A percentile compares a stretch with the other conserved stretches of the same genome.
These are phyloP conservation scores for Sugiyamaella paludigena DNA, from an alignment of 1,139 yeast species.

Conservation along the genomic window DNA sequence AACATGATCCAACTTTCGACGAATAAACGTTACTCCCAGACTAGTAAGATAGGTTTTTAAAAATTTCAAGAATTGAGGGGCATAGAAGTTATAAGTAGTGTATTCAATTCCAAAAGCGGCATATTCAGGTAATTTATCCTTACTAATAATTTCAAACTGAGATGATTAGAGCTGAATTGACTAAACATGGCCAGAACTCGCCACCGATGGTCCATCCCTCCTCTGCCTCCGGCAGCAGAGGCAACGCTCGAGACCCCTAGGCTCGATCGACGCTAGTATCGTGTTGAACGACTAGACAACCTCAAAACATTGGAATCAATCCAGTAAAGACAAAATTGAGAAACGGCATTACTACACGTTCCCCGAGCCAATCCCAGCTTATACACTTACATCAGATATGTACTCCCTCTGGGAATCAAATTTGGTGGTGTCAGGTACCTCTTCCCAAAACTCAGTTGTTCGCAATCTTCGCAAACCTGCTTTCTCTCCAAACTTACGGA, in stretches of 20 bases:
- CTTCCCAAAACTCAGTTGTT: constrained; percentile 55
- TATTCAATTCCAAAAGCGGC: constrained; percentile 53
- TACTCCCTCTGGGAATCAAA: constrained; percentile 17
- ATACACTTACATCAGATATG: constrained; percentile 24
- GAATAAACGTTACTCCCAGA: constrained; percentile 50
- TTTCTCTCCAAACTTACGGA: constrained; percentile 50
- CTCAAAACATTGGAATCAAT: too few species aligned
- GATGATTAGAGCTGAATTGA: too few species aligned
- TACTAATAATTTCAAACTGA: constrained; percentile 18
- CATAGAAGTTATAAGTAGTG: constrained; percentile 63
- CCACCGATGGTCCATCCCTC: too few species aligned
- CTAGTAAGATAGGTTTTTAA: constrained; percentile 44
- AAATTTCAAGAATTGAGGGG: constrained; percentile 55
- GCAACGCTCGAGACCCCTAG: not conserved
- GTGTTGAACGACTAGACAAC: too few species aligned
- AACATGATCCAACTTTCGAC: constrained; percentile 49
- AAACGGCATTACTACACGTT: too few species aligned
- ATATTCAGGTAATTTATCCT: constrained; percentile 46
- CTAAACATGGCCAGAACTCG: too few species aligned
- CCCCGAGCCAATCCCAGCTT: too few species aligned
- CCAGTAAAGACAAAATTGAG: too few species aligned
- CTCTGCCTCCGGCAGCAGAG: not conserved
- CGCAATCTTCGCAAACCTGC: constrained; percentile 57
- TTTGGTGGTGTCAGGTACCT: constrained; percentile 14
- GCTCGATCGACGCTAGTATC: not conserved